These are phyloP conservation scores for Talaromyces funiculosus DNA, from an alignment of 2,329 filamentous ascomycete species.

Conservation along the genomic window DNA sequence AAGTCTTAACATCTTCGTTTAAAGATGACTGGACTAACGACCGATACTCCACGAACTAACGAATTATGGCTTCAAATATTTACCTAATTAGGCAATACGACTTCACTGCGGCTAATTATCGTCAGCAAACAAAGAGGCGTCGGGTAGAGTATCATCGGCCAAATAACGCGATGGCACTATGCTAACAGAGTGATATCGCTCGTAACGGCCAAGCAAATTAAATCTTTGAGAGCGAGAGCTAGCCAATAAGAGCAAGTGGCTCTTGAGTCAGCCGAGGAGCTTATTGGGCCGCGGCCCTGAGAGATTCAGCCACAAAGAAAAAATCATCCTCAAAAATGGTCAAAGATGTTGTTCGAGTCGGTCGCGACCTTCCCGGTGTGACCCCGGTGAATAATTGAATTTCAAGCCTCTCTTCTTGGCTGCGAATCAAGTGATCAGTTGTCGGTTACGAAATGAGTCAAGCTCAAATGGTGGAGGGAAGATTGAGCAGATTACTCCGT, in stretches of 20 bases:
- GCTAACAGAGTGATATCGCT: constrained; percentile 5
- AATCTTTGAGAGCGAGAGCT: not conserved
- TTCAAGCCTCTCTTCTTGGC: not conserved
- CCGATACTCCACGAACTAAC: not conserved
- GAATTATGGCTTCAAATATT: not conserved
- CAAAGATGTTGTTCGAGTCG: too few relatives aligned
- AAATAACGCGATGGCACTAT: not conserved
- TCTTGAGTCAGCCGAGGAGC: not conserved
- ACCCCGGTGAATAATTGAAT: not conserved
- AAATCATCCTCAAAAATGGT: not conserved
- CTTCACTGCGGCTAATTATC: not conserved
- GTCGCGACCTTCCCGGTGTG: not conserved
- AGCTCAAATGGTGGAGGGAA: not conserved
- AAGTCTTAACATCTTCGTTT: not conserved
- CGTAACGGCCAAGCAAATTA: not conserved
- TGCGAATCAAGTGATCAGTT: not conserved
- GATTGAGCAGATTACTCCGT: not conserved
- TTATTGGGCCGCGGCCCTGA: not conserved
- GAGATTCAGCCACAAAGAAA: not conserved
- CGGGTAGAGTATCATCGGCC: not conserved
- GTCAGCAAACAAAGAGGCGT: not conserved
- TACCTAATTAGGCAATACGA: not conserved
- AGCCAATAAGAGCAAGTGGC: not conserved
- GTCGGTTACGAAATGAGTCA: not conserved
- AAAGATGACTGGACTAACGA: not conserved